Evolutionary conservation across 257 asterid species (phyloP).

Genomic region (Haberlea rhodopensis): DNA sequence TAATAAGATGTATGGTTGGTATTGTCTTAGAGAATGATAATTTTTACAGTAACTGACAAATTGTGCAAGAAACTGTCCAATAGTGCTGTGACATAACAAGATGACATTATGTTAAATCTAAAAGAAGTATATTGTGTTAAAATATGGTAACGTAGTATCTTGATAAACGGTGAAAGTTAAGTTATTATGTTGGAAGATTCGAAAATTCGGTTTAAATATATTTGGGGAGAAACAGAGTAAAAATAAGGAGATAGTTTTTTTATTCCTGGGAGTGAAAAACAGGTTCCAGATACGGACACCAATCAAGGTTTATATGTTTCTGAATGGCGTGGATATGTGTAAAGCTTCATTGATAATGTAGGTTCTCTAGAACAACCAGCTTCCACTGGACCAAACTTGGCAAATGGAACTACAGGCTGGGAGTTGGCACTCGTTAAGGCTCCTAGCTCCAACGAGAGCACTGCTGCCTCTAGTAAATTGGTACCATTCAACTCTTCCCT

Average conservation of each 20-base stretch:
- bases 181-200: not conserved
- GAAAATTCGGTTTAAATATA: not conserved
- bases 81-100: not conserved
- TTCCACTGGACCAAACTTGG: conserved; percentile 43
- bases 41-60: not conserved
- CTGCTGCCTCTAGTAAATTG: conserved; percentile 68
- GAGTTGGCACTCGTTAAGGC: conserved; percentile 87
- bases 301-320: not conserved
- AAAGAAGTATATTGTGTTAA: too few relatives aligned
- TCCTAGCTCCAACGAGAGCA: conserved; percentile 77
- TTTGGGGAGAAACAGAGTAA: not conserved
- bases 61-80: not conserved
- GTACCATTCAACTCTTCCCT: conserved; percentile 36
- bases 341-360: conserved; percentile 12
- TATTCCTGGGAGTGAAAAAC: not conserved
- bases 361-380: conserved; percentile 55
- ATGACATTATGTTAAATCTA: too few relatives aligned
- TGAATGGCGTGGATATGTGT: conserved; percentile 8
- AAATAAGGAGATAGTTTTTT: not conserved
- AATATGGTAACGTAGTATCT: not conserved
- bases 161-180: not conserved
- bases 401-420: conserved; percentile 82
- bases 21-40: too few relatives aligned
- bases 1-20: not conserved
- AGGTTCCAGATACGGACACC: not conserved